These are phyloP conservation scores for Globisporangium spinosum DNA, from an alignment of 352 stramenopile genomes.

Conservation along the genomic window DNA sequence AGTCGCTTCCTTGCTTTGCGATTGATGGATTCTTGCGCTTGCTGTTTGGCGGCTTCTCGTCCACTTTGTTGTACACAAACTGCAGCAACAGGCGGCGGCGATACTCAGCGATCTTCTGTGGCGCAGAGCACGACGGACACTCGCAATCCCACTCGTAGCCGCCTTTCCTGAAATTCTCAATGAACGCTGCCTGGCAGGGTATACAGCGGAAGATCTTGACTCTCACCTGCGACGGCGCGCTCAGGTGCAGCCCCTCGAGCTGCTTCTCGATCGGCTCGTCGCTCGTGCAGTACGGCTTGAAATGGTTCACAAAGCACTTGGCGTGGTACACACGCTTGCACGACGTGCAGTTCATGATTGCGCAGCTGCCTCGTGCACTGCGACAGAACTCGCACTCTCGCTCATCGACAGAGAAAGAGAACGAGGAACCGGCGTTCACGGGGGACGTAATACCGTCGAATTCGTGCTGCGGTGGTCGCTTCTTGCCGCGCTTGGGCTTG, in stretches of 20 bases:
- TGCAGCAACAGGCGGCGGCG: constrained; percentile 37
- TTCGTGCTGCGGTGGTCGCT: constrained; percentile 4
- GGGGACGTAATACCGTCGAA: constrained; percentile 2
- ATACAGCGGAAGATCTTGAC: constrained; percentile 41
- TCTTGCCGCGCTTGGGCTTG: not conserved
- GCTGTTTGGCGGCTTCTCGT: constrained; percentile 10
- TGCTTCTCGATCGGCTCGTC: constrained; percentile 30
- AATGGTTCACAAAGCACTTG: constrained; percentile 34
- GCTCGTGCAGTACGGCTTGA: constrained; percentile 27
- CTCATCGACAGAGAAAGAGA: not conserved
- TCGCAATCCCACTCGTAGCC: constrained; percentile 36
- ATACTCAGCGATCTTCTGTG: constrained; percentile 32
- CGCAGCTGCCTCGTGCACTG: constrained; percentile 29
- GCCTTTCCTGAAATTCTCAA: constrained; percentile 37
- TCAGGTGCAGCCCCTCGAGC: constrained; percentile 27
- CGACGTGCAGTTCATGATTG: constrained; percentile 32
- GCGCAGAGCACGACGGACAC: constrained; percentile 36
- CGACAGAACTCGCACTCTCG: constrained; percentile 48
- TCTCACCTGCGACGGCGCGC: constrained; percentile 20
- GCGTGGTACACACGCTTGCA: constrained; percentile 46
- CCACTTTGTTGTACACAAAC: constrained; percentile 37
- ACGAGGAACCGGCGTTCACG: not conserved
- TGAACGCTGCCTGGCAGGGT: constrained; percentile 39
- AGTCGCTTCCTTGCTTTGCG: not conserved
- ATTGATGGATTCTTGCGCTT: constrained; percentile 1